Percentiles rank a stretch among this genome's conserved stretches.
Evolutionary conservation across 2,329 filamentous ascomycete species (phyloP).

Genomic region (Proliferodiscus dingleyae): DNA sequence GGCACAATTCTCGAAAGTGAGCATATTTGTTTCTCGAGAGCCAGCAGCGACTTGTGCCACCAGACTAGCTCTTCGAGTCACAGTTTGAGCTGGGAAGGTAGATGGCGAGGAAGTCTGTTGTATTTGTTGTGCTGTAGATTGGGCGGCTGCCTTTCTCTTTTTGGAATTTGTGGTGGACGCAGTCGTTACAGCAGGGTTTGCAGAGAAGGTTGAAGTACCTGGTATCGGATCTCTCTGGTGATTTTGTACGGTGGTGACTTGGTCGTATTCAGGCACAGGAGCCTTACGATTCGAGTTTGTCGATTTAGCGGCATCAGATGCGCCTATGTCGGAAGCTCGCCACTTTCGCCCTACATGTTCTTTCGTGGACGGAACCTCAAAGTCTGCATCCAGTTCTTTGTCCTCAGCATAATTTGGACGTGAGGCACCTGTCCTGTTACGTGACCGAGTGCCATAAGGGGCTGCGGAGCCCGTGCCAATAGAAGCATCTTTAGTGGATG

Average conservation of each 20-base stretch:
- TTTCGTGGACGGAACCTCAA: conserved; percentile 62
- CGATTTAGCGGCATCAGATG: conserved; percentile 15
- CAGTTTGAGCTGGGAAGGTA: conserved; percentile 6
- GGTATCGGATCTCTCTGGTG: conserved; percentile 45
- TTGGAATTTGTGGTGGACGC: conserved; percentile 52
- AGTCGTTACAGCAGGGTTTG: conserved; percentile 34
- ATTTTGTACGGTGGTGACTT: conserved; percentile 23
- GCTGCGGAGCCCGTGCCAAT: conserved; percentile 28
- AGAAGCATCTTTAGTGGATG: conserved; percentile 40
- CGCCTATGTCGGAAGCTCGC: conserved; percentile 32
- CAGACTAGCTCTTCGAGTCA: conserved; percentile 18
- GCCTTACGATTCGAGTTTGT: conserved; percentile 37
- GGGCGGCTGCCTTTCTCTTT: conserved; percentile 72
- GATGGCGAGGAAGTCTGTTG: conserved; percentile 13
- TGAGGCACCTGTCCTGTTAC: conserved; percentile 74
- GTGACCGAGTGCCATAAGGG: conserved; percentile 88
- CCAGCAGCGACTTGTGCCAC: conserved; percentile 13
- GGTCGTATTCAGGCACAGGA: conserved; percentile 26
- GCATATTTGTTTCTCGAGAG: conserved; percentile 70
- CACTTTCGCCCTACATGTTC: conserved; percentile 52
- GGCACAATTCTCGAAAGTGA: conserved; percentile 74
- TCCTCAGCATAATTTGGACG: conserved; percentile 95
- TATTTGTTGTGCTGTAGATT: conserved; percentile 18
- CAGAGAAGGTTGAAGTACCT: conserved; percentile 54
- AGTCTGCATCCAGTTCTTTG: conserved; percentile 84